Percentiles rank a stretch among this genome's conserved stretches.
phyloP scores from a whole-genome alignment of 192 early-diverging fungal species.

The Podochytrium sp. region DNA sequence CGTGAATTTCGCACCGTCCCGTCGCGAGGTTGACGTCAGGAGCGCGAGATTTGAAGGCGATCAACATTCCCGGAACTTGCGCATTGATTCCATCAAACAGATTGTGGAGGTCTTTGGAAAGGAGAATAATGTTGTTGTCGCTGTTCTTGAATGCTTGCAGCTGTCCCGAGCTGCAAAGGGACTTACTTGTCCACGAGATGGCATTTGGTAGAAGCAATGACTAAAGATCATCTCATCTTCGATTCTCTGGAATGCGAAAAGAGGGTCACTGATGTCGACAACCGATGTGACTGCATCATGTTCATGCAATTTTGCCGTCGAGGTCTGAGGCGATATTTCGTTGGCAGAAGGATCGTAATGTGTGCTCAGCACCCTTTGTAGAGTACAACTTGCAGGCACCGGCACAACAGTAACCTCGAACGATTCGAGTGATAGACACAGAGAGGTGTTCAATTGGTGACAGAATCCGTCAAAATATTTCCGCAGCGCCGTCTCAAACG shows the following conservation, averaged over 20 bases:
- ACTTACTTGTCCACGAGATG: background rate
- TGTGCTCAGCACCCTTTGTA: background rate
- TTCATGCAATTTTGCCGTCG: background rate
- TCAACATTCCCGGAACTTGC: background rate
- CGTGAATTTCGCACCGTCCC: background rate
- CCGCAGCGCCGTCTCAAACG: background rate
- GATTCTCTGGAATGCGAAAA: background rate
- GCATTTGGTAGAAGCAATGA: background rate
- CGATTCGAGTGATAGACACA: background rate
- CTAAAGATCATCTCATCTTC: background rate
- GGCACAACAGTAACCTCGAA: background rate
- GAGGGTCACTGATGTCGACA: background rate
- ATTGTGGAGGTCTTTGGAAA: background rate
- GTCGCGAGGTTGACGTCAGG: background rate
- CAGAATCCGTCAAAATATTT: background rate
- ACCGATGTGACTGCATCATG: background rate
- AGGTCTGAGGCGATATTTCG: background rate
- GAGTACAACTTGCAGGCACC: background rate
- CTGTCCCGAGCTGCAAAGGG: background rate
- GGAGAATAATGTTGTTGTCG: background rate
- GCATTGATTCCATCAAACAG: background rate
- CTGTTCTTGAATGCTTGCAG: background rate
- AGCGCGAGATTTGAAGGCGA: background rate
- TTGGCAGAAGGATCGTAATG: background rate
- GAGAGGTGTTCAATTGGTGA: background rate